Percentiles rank a stretch among this genome's conserved stretches.
These are phyloP conservation scores for Trichosanthes cucumerina DNA, from an alignment of 306 rosid genomes.

Conservation along the genomic window DNA sequence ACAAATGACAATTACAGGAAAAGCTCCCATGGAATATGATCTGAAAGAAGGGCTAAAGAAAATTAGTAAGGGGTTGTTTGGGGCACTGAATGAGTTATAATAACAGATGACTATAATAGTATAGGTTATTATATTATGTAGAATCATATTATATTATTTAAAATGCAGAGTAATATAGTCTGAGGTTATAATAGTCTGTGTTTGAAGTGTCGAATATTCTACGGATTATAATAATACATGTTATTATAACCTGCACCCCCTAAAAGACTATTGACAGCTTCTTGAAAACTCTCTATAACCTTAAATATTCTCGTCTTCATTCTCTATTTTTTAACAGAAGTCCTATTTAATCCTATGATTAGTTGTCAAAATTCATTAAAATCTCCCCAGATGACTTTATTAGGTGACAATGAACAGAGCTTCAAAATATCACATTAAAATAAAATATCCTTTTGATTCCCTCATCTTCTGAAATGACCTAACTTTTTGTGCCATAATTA, in stretches of 20 bases:
- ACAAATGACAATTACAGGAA: neutral
- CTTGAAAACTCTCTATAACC: neutral
- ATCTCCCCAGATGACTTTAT: neutral
- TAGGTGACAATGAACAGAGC: neutral
- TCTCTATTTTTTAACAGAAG: neutral
- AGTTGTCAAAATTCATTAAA: neutral
- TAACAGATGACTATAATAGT: too few relatives aligned
- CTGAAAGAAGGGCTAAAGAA: too few relatives aligned
- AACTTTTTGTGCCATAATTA: neutral
- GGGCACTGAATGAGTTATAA: too few relatives aligned
- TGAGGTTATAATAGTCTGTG: too few relatives aligned
- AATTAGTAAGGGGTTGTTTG: too few relatives aligned
- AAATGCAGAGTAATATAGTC: too few relatives aligned
- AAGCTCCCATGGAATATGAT: neutral
- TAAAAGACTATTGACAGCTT: too few relatives aligned
- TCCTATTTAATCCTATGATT: neutral
- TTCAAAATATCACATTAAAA: neutral
- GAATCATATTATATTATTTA: too few relatives aligned
- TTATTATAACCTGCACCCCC: too few relatives aligned
- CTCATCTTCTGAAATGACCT: neutral
- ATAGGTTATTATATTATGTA: too few relatives aligned
- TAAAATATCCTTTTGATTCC: neutral
- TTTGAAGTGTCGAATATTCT: too few relatives aligned
- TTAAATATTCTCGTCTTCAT: neutral
- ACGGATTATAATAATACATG: too few relatives aligned